Base-by-base conservation (phyloP, 1,284 basidiomycete species). In the Moesziomyces sp. region DNA sequence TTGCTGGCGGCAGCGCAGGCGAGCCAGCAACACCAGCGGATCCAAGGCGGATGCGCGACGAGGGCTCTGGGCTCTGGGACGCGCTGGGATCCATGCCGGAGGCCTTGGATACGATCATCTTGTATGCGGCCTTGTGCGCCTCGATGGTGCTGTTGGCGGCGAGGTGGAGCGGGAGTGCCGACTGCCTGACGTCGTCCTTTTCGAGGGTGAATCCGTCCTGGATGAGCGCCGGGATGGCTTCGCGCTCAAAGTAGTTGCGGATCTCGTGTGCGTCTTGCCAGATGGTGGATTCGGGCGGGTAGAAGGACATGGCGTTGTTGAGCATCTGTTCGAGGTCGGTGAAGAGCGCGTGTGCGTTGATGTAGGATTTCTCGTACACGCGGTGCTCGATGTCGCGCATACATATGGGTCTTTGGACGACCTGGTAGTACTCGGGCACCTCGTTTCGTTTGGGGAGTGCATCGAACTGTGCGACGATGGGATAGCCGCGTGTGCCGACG, bases 151-250 rank as follows among this genome's bases (percentile, higher is more conserved):
- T 75, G 47, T 77, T 74, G 30, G 75, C 75, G 19, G 75, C 75
- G 28, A 77, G 47, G 14, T 77, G 72, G 16, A 75, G 60, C 10
- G 81, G 81, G 26, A 82, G 53, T 13, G 78, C 82, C 18, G 80
- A 78, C 52, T 81, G 76, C 16, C 82, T 68, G 23, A 73, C 63
- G 55, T 84, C 82, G 53, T 80, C 72, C 35, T 79, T 79, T 24
- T 83, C 80, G 46, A 84, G 53, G 0, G 82, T 84, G 56, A 84
- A 84, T 8, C 81, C 81, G 35, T 82, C 77, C 35, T 69, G 74
- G 9, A 83, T 58, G 18, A 82, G 58, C 2, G 71, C 62, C 1
- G 82, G 82, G 23, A 84, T 76, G 16, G 78, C 54, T 28, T 64
- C 68, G n/a, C 55, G 62, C 44, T 83, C 80, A 46, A 84, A 58